Evolutionary conservation across 768 basidiomycete species (phyloP).

Genomic region (Boletus vinaceobasis): DNA sequence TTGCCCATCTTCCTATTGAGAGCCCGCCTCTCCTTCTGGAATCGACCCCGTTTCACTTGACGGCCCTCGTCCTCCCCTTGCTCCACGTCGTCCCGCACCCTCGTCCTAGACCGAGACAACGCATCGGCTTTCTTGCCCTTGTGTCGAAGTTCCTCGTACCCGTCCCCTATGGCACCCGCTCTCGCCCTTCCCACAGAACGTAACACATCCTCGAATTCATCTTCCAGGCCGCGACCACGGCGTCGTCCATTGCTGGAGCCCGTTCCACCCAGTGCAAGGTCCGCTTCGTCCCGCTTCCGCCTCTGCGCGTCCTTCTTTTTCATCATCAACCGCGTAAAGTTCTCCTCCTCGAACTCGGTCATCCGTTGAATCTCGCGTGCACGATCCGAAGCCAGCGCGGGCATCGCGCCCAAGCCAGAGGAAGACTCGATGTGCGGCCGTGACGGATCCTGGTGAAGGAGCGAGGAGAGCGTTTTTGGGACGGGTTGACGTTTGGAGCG

Average conservation of each 20-base stretch:
- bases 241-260: constrained; percentile 52
- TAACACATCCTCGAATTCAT: constrained; percentile 82
- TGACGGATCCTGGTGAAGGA: constrained; percentile 49
- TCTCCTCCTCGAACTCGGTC: constrained; percentile 90
- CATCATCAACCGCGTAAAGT: constrained; percentile 87
- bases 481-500: constrained; percentile 48
- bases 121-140: constrained; percentile 61
- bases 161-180: constrained; percentile 52
- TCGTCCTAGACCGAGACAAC: constrained; percentile 54
- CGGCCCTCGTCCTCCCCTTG: constrained; percentile 30
- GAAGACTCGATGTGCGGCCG: constrained; percentile 70
- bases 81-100: constrained; percentile 27
- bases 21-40: constrained; percentile 42
- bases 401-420: constrained; percentile 64
- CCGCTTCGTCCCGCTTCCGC: constrained; percentile 77
- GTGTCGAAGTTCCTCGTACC: constrained; percentile 77
- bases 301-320: constrained; percentile 80
- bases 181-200: constrained; percentile 50
- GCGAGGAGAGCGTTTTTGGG: constrained; percentile 60
- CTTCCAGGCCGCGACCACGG: constrained; percentile 69
- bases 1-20: constrained; percentile 30
- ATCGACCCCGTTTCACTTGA: constrained; percentile 37
- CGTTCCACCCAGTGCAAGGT: constrained; percentile 80
- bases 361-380: constrained; percentile 78
- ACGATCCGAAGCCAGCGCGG: constrained; percentile 55